Base-by-base conservation (phyloP, 768 basidiomycete species). In the Suillus subluteus region DNA sequence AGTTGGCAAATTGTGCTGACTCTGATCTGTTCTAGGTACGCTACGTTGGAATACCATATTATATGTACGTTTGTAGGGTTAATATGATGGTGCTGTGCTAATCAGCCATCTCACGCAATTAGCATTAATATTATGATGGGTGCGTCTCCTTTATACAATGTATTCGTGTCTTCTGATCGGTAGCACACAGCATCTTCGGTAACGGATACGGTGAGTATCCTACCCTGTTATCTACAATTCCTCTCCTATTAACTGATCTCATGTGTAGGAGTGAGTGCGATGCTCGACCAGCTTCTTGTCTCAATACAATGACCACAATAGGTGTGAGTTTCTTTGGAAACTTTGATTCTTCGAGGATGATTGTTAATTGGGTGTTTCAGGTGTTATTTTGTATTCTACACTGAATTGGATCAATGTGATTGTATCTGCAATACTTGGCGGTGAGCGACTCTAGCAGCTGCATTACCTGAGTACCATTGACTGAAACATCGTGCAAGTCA, bases 191-290 rank as follows among this genome's bases (percentile, higher is more conserved):
- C 13, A n/a, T 38, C 56, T n/a, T 37, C 56, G 13, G 12, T 38
- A n/a, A 58, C 56, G 38, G 56, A 58, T 58, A 21, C 37, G 38
- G 56, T 58, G 37, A 23, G 56, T 38, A 58, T 23, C 37, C 21
- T 58, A 6, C 7, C n/a, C 37, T 38, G 6, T 4, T 23, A 37
- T 12, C 7, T n/a, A 15, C 7, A 18, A 9, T 21, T 5, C 30
- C 8, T 35, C 18, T 58, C 3, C 56, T 21, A 58, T n/a, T 58
- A 37, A 58, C 37, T 23, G n/a, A 38, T 6, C 13, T 38, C 21
- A 6, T 58, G 18, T 37, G 13, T 23, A 58, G 56, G 35, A 32
- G 56, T 58, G 56, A 58, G 56, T 58, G 26, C 26, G 35, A 58
- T 37, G 35, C 21, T 35, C 5, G 18, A n/a, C 21, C 11, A 37